These are phyloP conservation scores for Hypomontagnella monticulosa DNA, from an alignment of 495 filamentous ascomycete genomes.

Conservation along the genomic window DNA sequence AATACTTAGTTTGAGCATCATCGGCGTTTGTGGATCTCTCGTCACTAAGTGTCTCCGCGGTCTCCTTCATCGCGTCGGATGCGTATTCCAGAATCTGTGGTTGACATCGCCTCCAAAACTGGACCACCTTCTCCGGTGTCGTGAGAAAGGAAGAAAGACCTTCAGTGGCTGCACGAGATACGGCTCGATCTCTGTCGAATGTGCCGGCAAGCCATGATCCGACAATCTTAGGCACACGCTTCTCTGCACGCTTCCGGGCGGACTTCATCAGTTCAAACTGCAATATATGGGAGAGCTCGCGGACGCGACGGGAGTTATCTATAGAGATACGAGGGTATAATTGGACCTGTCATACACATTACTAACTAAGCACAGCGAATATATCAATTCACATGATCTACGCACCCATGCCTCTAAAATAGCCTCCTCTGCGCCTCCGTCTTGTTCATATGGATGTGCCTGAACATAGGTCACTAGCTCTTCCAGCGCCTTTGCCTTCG, in stretches of 20 bases:
- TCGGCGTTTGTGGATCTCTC: constrained; percentile 83
- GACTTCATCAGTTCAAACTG: constrained; percentile 77
- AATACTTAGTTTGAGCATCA: constrained; percentile 85
- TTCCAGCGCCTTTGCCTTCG: constrained; percentile 91
- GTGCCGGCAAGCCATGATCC: constrained; percentile 89
- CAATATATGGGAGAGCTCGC: constrained; percentile 80
- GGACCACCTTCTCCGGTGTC: constrained; percentile 77
- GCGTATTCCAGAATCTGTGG: constrained; percentile 81
- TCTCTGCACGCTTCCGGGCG: constrained; percentile 81
- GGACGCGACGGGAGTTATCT: constrained; percentile 85
- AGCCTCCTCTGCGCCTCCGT: constrained; percentile 73
- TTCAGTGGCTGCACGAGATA: constrained; percentile 76
- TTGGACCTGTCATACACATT: constrained; percentile 68
- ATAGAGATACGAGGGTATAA: constrained; percentile 89
- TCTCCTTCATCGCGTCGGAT: constrained; percentile 80
- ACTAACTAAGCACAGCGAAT: constrained; percentile 37
- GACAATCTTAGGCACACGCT: constrained; percentile 75
- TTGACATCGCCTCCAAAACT: constrained; percentile 81
- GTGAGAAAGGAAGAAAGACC: constrained; percentile 77
- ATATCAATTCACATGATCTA: constrained; percentile 40
- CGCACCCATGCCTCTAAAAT: constrained; percentile 89
- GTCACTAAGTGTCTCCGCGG: constrained; percentile 82
- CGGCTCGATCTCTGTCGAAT: constrained; percentile 83
- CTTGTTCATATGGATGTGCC: constrained; percentile 53
- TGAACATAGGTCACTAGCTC: constrained; percentile 76